Evolutionary conservation across 1,284 basidiomycete species (phyloP).

Genomic region (Anthracocystis walkeri): DNA sequence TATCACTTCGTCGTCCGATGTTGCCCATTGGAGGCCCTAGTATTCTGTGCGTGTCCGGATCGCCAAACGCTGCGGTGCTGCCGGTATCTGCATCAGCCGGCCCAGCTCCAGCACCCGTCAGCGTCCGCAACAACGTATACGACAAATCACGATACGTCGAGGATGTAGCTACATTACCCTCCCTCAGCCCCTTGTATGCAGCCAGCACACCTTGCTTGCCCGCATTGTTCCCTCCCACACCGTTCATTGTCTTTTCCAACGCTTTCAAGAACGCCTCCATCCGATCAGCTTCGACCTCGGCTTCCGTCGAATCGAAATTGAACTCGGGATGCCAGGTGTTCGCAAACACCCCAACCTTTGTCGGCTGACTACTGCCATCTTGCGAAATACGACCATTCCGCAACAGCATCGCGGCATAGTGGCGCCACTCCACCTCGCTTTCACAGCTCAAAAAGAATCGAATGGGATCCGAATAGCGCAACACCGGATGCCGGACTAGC

Average conservation of each 20-base stretch:
- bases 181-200: conserved; percentile 36
- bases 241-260: conserved; percentile 52
- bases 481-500: conserved; percentile 81
- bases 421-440: conserved; percentile 45
- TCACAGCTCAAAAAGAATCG: conserved; percentile 77
- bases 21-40: conserved; percentile 67
- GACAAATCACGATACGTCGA: conserved; percentile 54
- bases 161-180: conserved; percentile 34
- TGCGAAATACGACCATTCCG: conserved; percentile 9
- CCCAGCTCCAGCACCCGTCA: conserved; percentile 51
- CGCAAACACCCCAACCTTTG: conserved; percentile 75
- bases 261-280: conserved; percentile 46
- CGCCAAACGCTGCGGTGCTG: conserved; percentile 73
- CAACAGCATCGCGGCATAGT: conserved; percentile 13
- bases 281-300: conserved; percentile 40
- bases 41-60: conserved; percentile 75
- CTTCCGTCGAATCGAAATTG: conserved; percentile 75
- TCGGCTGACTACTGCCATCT: not conserved
- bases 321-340: conserved; percentile 85
- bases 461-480: conserved; percentile 81
- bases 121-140: conserved; percentile 49
- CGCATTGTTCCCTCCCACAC: conserved; percentile 35
- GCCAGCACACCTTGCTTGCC: conserved; percentile 46
- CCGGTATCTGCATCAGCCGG: conserved; percentile 11
- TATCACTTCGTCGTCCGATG: conserved; percentile 73